Base-by-base conservation (phyloP, 2,329 filamentous ascomycete genomes). In the Monilinia polystroma region DNA sequence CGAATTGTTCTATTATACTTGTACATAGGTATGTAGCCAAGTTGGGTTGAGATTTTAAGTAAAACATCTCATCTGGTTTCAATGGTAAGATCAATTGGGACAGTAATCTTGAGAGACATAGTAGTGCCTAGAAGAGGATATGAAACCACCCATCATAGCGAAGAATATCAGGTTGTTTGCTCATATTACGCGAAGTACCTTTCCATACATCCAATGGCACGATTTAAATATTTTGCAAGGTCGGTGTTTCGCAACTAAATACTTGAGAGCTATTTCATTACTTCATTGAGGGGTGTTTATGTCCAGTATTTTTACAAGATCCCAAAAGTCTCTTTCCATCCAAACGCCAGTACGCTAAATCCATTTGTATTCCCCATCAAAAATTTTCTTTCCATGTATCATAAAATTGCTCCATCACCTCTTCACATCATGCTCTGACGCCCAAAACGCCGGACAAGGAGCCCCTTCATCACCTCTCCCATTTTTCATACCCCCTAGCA, bases 401-500 rank as follows among this genome's bases (percentile, higher is more conserved):
- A 26, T 58, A 64, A 16, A 64, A 26, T 49, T 20, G 12, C 8
- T 11, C 14, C 29, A 16, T 16, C n/a, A 47, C 29, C 64, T 63
- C 43, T 47, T 53, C 38, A 51, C 12, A n/a, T 41, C 32, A 47
- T 56, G 54, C 10, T 68, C 57, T 26, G 67, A 45, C 6, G 3
- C 38, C 60, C 66, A 75, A 54, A 72, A 76, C 18, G 74, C 75
- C 18, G 75, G 75, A 68, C 73, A 76, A 51, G 75, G 73, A 16
- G 71, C 67, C 18, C 74, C 73, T 23, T 73, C 68, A 11, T 72
- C 62, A 23, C 68, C 72, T 45, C 67, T 64, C 23, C 72, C 72
- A 57, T 72, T 73, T 23, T 83, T 84, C 71, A 93, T 89, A 62
- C 90, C 90, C 2, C 93, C 93, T 51, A 98, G 82, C 70, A 99